Evolutionary conservation across 1,139 yeast species (phyloP), one percentile per base, ranked within the genome.

Genomic region (Debaryomycetaceae sp.): DNA sequence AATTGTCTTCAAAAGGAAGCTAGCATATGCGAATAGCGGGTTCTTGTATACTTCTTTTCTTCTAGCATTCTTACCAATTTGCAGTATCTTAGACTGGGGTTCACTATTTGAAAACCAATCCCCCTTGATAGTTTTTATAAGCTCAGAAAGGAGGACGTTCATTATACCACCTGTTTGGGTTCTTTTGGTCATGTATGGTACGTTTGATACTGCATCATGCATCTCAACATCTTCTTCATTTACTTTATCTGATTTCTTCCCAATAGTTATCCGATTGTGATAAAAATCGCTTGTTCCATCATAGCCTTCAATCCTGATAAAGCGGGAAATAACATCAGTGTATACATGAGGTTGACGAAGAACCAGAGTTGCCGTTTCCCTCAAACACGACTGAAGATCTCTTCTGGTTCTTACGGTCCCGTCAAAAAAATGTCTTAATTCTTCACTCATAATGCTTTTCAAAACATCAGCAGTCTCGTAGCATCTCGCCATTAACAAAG

Each of bases 1-100:
- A 30, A 89, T 61, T 0, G 79, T 64, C 51, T 83, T 87, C 32
- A 91, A 63, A 33, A 91, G 62, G 55, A 83, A 87, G 36, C 85
- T 75, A 40, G 81, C 79, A 52, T 85, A 82, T 0, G 82, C 72
- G 56, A 83, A 86, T 29, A 76, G 70, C 9, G 52, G 46, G 46
- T 78, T 77, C 37, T 58, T 59, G 53, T 61, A 68, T 36, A 53
- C 62, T 54, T 57, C 71, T 37, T 56, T 53, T 34, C 53, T 44
- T 33, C 52, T 35, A 16, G 43, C 36, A 15, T 40, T 41, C 31
- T 50, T 47, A 31, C 49, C 48, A 26, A 46, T 53, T 6, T 43
- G 44, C 19, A 41, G 13, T 29, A 33, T 31, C 13, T 48, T 51
- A 3, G 46, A 45, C 15, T 45, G 45, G 8, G 45, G 41, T 3